Conservation (phyloP, 768 basidiomycete genomes). For the Udeniomyces megalosporus region DNA sequence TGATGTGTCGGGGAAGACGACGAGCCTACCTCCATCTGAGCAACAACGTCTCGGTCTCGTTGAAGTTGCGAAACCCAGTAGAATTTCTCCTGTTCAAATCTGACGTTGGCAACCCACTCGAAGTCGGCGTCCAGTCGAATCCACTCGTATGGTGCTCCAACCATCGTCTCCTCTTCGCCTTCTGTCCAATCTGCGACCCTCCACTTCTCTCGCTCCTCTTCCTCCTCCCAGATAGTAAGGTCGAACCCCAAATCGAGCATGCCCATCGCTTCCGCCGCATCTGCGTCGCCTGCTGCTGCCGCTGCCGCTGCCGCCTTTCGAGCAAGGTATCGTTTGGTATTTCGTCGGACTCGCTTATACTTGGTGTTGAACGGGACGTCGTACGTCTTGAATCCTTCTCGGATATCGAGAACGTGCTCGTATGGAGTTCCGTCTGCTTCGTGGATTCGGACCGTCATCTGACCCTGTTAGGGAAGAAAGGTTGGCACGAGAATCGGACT, state of each 20-base stretch:
- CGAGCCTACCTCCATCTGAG: slow-evolving; percentile 92
- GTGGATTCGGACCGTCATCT: slow-evolving; percentile 96
- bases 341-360: slow-evolving; percentile 87
- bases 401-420: slow-evolving; percentile 90
- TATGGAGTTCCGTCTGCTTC: slow-evolving; percentile 99
- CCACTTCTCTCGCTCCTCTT: slow-evolving; percentile 37
- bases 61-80: slow-evolving; percentile 98
- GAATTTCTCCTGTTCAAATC: slow-evolving; percentile 89
- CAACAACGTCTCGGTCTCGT: slow-evolving; percentile 88
- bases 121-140: slow-evolving; percentile 97
- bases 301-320: slow-evolving; percentile 84
- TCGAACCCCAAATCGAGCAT: slow-evolving; percentile 34
- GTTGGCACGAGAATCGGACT: neutral
- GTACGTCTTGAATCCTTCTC: slow-evolving; percentile 72
- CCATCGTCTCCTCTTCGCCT: slow-evolving; percentile 84
- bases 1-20: slow-evolving; percentile 22
- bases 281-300: slow-evolving; percentile 76
- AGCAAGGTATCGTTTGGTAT: slow-evolving; percentile 88
- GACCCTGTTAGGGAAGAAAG: slow-evolving; percentile 42
- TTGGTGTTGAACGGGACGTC: slow-evolving; percentile 98
- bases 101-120: slow-evolving; percentile 90
- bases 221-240: slow-evolving; percentile 21
- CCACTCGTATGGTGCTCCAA: slow-evolving; percentile 96
- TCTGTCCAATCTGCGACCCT: slow-evolving; percentile 96
- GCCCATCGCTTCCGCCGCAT: slow-evolving; percentile 83